Evolutionary conservation across 768 basidiomycete genomes (phyloP).

Genomic region (Cyclocybe aegerita): DNA sequence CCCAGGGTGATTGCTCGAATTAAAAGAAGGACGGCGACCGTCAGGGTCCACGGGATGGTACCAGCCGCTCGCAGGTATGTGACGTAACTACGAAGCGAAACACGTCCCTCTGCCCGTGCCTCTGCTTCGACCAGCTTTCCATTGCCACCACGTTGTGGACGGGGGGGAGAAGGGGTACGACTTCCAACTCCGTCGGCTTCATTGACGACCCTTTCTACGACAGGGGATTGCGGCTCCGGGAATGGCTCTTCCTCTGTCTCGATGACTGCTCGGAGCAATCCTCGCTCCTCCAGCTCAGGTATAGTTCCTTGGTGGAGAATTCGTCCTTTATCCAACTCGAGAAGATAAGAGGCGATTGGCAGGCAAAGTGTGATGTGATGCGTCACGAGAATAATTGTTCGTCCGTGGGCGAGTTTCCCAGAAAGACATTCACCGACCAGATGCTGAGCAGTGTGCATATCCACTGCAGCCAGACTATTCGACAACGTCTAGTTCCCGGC

Average conservation of each 20-base stretch:
- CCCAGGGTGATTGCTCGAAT: constrained; percentile 55
- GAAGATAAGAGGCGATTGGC: constrained; percentile 63
- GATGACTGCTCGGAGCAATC: constrained; percentile 44
- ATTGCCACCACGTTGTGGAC: constrained; percentile 14
- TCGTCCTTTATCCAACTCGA: constrained; percentile 55
- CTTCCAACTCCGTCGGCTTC: constrained; percentile 15
- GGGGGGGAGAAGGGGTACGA: constrained; percentile 2
- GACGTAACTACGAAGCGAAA: constrained; percentile 56
- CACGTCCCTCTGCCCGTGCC: constrained; percentile 63
- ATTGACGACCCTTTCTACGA: constrained; percentile 2
- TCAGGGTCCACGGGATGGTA: constrained; percentile 51
- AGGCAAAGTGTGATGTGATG: constrained; percentile 78
- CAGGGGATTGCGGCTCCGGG: constrained; percentile 18
- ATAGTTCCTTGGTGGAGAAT: constrained; percentile 52
- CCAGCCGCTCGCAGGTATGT: constrained; percentile 68
- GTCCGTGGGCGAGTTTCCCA: constrained; percentile 56
- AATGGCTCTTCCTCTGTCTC: constrained; percentile 44
- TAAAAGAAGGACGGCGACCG: constrained; percentile 49
- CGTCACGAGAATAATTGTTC: constrained; percentile 82
- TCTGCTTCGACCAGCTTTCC: constrained; percentile 66
- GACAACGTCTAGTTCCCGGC: neutral
- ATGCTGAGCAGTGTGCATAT: constrained; percentile 76
- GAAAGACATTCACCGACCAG: constrained; percentile 63
- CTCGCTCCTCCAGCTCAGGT: constrained; percentile 42
- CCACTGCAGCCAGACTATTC: constrained; percentile 62